Base-by-base conservation (phyloP, 2,329 filamentous ascomycete genomes). In the Lecanicillium sp. region DNA sequence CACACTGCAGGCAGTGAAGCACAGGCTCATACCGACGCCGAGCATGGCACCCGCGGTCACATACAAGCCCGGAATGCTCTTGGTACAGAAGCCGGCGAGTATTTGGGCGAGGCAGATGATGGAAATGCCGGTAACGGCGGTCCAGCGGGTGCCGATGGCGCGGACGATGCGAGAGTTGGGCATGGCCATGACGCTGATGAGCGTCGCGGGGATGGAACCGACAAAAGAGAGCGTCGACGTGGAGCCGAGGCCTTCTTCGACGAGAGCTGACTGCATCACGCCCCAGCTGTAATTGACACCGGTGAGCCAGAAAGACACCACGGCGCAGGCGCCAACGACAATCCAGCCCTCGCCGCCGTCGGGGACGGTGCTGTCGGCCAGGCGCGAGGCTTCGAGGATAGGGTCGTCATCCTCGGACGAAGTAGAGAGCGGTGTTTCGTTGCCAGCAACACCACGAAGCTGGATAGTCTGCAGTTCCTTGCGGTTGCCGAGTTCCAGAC, bases 281-380 rank as follows among this genome's bases (percentile, higher is more conserved):
- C 50, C 50, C 47, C 47, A 52, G 40, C 44, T 44, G 36, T 46
- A 47, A 17, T 41, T 52, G 30, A 40, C 47, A 29, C 32, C 50
- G 8, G 40, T 52, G 11, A 45, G 35, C 50, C 50, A 52, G 10
- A 52, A 50, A 6, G 42, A 43, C 5, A 44, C 30, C 20, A 52
- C 38, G 47, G 38, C 42, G 42, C 50, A 52, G 11, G 42, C 46
- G 29, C 21, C 24, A 23, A 52, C 30, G 41, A 52, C 37, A 14
- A 46, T 35, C 50, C 50, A 52, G 17, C 46, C 50, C 21, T 46
- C 33, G 24, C 50, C 50, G 27, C 50, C 50, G 29, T 52, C 50
- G n/a, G 50, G 50, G 17, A 48, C 45, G 29, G 37, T 41, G 23
- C 21, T 33, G 30, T 48, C 45, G 27, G 45, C 45, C 15, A 48